phyloP scores from a whole-genome alignment of 1,284 basidiomycete species.

The Microbotryum scabiosae region DNA sequence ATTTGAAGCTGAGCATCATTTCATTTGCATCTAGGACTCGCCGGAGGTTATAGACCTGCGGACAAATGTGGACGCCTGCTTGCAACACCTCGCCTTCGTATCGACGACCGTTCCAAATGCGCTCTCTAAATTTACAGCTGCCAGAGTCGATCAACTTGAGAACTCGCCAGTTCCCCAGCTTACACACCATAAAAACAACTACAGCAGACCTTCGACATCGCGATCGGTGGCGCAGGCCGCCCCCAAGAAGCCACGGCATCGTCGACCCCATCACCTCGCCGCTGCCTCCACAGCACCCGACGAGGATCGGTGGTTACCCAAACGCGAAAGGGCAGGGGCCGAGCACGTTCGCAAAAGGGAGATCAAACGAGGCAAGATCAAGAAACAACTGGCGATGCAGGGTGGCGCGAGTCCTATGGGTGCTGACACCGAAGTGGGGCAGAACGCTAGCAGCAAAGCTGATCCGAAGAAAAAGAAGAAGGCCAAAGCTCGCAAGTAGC shows the following conservation, averaged over 20 bases:
- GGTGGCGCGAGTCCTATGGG: conserved; percentile 10
- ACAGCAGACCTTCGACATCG: neutral
- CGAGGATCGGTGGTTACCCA: conserved; percentile 33
- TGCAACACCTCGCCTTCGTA: conserved; percentile 28
- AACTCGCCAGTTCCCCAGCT: neutral
- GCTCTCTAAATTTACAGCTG: conserved; percentile 7
- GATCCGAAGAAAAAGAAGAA: no score
- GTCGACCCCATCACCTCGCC: neutral
- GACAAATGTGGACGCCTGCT: conserved; percentile 24
- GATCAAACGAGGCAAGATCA: conserved; percentile 28
- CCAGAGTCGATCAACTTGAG: neutral
- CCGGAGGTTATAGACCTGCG: conserved; percentile 33
- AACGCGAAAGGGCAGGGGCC: conserved; percentile 32
- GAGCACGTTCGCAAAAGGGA: conserved; percentile 35
- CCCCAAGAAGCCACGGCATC: neutral
- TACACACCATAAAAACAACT: neutral
- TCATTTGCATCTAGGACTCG: conserved; percentile 24
- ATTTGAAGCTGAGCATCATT: neutral
- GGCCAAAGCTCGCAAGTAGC: no score
- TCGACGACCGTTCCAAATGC: conserved; percentile 14
- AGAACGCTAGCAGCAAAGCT: no score
- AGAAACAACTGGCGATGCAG: conserved; percentile 19
- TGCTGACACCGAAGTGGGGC: neutral
- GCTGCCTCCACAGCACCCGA: neutral
- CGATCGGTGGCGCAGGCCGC: neutral